phyloP scores from a whole-genome alignment of 257 asterid species.

The Phtheirospermum japonicum region DNA sequence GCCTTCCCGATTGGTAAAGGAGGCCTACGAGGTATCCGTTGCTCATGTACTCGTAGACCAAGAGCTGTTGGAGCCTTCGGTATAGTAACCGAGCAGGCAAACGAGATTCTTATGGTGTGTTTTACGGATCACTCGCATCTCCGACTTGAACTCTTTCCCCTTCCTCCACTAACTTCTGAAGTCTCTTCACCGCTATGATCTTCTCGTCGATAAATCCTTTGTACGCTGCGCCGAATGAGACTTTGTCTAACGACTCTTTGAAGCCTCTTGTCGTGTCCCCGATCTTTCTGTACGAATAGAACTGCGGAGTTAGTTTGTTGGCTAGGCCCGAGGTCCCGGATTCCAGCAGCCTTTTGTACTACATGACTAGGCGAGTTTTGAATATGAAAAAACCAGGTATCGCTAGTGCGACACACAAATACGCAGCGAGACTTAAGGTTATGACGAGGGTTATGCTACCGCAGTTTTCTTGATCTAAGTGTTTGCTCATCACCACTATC shows the following conservation, averaged over 20 bases:
- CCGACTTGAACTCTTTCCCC: constrained; percentile 19
- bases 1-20: too few species aligned
- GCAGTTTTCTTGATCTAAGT: background rate
- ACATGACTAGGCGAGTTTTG: background rate
- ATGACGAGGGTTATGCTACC: constrained; percentile 10
- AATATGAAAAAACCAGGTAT: background rate
- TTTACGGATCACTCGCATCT: too few species aligned
- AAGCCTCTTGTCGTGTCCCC: constrained; percentile 7
- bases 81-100: too few species aligned
- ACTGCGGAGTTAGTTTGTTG: constrained; percentile 5
- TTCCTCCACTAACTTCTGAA: constrained; percentile 20
- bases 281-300: constrained; percentile 12
- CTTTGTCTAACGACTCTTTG: constrained; percentile 10
- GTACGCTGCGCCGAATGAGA: constrained; percentile 10
- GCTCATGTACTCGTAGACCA: too few species aligned
- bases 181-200: constrained; percentile 17
- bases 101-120: too few species aligned
- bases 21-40: too few species aligned
- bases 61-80: too few species aligned
- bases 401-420: background rate
- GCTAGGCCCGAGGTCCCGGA: constrained; percentile 7
- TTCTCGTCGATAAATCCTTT: constrained; percentile 7
- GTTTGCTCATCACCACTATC: background rate
- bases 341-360: constrained; percentile 10
- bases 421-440: background rate